Conservation (phyloP, 306 rosid genomes). For the Glycine tomentella region DNA sequence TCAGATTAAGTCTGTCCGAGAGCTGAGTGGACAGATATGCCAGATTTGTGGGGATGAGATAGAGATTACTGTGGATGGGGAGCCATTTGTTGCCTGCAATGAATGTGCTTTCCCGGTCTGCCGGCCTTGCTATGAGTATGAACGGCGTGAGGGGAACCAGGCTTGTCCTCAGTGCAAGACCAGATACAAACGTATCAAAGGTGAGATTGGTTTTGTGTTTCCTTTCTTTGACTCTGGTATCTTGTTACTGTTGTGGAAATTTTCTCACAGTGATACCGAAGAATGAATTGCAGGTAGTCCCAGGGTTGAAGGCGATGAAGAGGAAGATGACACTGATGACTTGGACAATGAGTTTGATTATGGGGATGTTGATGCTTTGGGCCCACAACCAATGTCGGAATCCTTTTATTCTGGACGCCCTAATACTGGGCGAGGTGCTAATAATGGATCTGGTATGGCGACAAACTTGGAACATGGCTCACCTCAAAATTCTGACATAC, state of each 20-base stretch:
- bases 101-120: conserved; percentile 97
- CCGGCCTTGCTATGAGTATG: conserved; percentile 87
- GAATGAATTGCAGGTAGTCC: conserved; percentile 75
- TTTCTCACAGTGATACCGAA: conserved; percentile 14
- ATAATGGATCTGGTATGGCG: conserved; percentile 59
- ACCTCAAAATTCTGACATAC: conserved; percentile 76
- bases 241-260: neutral
- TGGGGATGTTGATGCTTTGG: conserved; percentile 59
- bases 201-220: conserved; percentile 50
- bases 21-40: conserved; percentile 86
- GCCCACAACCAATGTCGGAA: conserved; percentile 54
- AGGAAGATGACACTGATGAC: conserved; percentile 92
- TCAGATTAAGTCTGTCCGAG: conserved; percentile 81
- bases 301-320: conserved; percentile 96
- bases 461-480: conserved; percentile 63
- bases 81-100: conserved; percentile 92
- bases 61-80: conserved; percentile 82
- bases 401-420: conserved; percentile 57
- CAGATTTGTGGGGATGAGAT: conserved; percentile 88
- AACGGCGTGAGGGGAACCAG: conserved; percentile 86
- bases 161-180: conserved; percentile 97
- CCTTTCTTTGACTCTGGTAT: conserved; percentile 18
- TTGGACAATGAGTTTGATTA: conserved; percentile 90
- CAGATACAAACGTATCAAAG: conserved; percentile 87
- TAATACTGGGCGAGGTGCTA: conserved; percentile 62